These are phyloP conservation scores for Fraxinus sp. DNA, from an alignment of 305 asterid genomes.

Conservation along the genomic window DNA sequence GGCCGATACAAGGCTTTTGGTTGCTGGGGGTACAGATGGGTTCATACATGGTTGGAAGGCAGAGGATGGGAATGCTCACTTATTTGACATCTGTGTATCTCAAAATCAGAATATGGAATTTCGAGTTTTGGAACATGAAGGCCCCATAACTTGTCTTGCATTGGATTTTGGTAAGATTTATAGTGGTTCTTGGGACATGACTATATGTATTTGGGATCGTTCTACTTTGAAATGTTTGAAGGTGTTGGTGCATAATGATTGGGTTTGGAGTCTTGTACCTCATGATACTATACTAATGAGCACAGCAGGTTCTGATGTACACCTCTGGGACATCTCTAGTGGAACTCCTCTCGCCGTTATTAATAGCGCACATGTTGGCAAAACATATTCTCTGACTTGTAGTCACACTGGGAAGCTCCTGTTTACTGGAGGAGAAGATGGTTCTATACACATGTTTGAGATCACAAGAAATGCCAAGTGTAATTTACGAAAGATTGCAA, in stretches of 20 bases:
- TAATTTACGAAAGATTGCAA: conserved; percentile 52
- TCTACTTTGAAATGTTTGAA: conserved; percentile 62
- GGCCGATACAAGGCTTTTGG: conserved; percentile 72
- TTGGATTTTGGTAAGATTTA: conserved; percentile 69
- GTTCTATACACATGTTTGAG: conserved; percentile 87
- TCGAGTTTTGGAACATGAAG: conserved; percentile 84
- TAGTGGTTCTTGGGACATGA: conserved; percentile 98
- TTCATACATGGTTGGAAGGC: conserved; percentile 91
- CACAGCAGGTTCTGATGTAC: conserved; percentile 73
- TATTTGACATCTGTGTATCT: conserved; percentile 65
- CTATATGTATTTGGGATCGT: conserved; percentile 81
- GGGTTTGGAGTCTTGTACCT: conserved; percentile 94
- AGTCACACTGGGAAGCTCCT: conserved; percentile 84
- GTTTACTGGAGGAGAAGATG: conserved; percentile 93
- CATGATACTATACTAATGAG: conserved; percentile 72
- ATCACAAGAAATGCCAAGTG: conserved; percentile 35
- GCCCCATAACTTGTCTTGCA: conserved; percentile 88
- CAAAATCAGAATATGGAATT: conserved; percentile 58
- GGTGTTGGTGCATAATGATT: conserved; percentile 71
- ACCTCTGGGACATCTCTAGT: conserved; percentile 66
- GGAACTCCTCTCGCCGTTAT: conserved; percentile 45
- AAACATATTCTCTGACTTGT: conserved; percentile 65
- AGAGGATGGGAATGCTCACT: conserved; percentile 66
- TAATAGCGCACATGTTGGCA: conserved; percentile 54
- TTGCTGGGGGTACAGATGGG: conserved; percentile 94